Evolutionary conservation across 257 asterid genomes (phyloP).

Genomic region (Fraxinus excelsior): DNA sequence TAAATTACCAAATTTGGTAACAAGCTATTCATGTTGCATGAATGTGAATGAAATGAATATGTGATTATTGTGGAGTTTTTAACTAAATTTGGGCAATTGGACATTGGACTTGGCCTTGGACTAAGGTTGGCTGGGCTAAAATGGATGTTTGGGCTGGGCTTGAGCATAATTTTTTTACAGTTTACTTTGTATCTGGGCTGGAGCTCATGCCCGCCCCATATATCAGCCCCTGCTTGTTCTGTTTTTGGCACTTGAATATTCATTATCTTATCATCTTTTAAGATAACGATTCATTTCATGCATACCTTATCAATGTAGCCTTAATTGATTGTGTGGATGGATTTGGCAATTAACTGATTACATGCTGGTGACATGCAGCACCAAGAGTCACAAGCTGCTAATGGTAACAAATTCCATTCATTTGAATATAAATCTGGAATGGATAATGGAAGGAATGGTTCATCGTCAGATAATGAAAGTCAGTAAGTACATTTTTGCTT

Average conservation of each 20-base stretch:
- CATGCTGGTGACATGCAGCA: conserved; percentile 63
- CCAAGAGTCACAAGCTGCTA: conserved; percentile 79
- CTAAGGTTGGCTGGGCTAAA: too few relatives aligned
- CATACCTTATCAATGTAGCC: conserved; percentile 12
- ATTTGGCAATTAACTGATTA: conserved; percentile 30
- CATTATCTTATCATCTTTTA: background rate
- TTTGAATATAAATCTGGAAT: conserved; percentile 89
- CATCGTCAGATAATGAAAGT: conserved; percentile 92
- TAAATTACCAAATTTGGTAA: too few relatives aligned
- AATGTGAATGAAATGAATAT: too few relatives aligned
- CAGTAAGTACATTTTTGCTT: conserved; percentile 64
- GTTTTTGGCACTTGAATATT: background rate
- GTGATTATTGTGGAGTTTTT: too few relatives aligned
- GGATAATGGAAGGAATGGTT: conserved; percentile 74
- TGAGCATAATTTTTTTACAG: too few relatives aligned
- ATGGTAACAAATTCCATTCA: conserved; percentile 74
- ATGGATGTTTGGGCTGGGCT: too few relatives aligned
- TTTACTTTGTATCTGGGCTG: too few relatives aligned
- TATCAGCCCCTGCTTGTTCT: background rate
- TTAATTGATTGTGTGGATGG: conserved; percentile 23
- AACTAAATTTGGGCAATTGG: too few relatives aligned
- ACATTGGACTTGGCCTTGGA: too few relatives aligned
- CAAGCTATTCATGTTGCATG: too few relatives aligned
- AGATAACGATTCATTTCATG: background rate
- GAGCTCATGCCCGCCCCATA: too few relatives aligned